Base-by-base conservation (phyloP, 768 basidiomycete species). In the Filobasidium wieringae region DNA sequence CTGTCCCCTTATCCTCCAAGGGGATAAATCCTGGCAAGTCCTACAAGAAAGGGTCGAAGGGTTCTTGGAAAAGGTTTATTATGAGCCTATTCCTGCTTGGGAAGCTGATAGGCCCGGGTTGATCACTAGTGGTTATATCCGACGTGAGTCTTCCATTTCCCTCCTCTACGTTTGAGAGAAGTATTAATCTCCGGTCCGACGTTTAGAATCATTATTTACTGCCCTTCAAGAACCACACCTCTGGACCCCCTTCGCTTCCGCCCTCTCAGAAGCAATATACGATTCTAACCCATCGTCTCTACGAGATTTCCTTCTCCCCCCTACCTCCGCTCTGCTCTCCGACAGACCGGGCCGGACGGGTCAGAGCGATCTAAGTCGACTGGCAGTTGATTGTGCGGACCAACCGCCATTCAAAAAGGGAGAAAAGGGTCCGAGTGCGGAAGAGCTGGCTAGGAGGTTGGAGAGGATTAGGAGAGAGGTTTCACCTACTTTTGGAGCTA, bases 311-410 rank as follows among this genome's bases (percentile, higher is more conserved):
- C 24, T 26, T 5, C 17, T 41, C n/a, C 55, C 60, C 9, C 43
- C 51, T 26, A 27, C 19, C 39, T 4, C n/a, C n/a, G 31, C 19
- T 24, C 22, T 34, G 8, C 17, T 43, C 51, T 22, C 29, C 22
- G 6, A 2, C 22, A 4, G 41, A 33, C 49, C 14, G 29, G 30
- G 47, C n/a, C 37, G n/a, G 5, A 45, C 43, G 14, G 56, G 60
- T 4, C 63, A 64, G 26, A n/a, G 27, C 14, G 59, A 64, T 33
- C 53, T 64, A 12, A 41, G 45, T 27, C 54, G 63, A 37, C 43
- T 55, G n/a, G 63, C 59, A 15, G 59, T 64, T 2, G 43, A 47
- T 22, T 64, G 63, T 43, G 63, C 63, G 14, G 63, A 64, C 32
- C 29, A 14, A 1, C 63, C 60, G 4, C 51, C 41, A 8, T 24